Percentiles rank a stretch among this genome's conserved stretches.
phyloP scores from a whole-genome alignment of 2,329 filamentous ascomycete species.

The Fusarium albidum region DNA sequence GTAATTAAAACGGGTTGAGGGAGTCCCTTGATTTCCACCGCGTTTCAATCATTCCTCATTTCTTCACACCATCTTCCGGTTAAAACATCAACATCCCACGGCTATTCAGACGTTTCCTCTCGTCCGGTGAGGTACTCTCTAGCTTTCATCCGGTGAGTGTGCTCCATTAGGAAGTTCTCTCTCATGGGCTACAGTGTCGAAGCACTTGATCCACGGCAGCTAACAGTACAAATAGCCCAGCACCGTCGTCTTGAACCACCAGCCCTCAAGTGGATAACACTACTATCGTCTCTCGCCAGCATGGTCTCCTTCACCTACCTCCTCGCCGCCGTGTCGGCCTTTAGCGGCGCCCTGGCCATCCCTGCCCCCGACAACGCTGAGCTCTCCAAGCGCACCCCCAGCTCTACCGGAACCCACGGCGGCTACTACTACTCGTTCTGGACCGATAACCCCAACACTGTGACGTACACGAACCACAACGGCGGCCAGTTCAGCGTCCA shows the following conservation, averaged over 20 bases:
- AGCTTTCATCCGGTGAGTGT: too few species aligned
- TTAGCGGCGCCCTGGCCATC: slow-evolving; percentile 30
- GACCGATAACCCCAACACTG: slow-evolving; percentile 54
- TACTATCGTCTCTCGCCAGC: too few species aligned
- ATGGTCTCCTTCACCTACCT: slow-evolving; percentile 38
- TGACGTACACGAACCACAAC: slow-evolving; percentile 55
- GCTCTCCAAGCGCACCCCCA: slow-evolving; percentile 47
- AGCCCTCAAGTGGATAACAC: neutral
- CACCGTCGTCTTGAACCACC: neutral
- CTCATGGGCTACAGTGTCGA: too few species aligned
- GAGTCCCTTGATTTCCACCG: neutral
- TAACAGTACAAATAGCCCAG: too few species aligned
- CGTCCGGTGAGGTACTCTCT: too few species aligned
- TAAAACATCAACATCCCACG: too few species aligned
- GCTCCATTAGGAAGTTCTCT: too few species aligned
- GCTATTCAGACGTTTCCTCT: too few species aligned
- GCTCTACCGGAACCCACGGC: slow-evolving; percentile 44
- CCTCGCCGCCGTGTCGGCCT: slow-evolving; percentile 27
- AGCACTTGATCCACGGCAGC: too few species aligned
- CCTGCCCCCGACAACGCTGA: slow-evolving; percentile 31
- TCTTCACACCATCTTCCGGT: neutral
- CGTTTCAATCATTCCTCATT: neutral
- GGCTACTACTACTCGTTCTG: slow-evolving; percentile 58
- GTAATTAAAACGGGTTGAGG: slow-evolving; percentile 10
- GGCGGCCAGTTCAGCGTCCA: slow-evolving; percentile 53